A percentile compares a stretch with the other conserved stretches of the same genome.
Conservation (phyloP, 257 asterid species). For the Lavandula angustifolia region DNA sequence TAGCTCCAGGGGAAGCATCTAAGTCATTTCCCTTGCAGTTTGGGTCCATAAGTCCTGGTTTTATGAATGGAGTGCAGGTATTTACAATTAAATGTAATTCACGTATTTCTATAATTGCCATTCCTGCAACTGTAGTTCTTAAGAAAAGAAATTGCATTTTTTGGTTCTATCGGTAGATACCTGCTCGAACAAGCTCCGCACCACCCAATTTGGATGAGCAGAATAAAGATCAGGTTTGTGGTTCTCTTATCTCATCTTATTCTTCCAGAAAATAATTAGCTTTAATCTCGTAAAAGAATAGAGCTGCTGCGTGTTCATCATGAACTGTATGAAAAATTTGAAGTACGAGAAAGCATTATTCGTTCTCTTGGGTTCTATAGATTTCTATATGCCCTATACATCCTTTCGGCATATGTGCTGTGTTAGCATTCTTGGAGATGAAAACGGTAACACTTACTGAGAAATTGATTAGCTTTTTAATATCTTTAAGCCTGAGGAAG, state of each 20-base stretch:
- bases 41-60: constrained; percentile 74
- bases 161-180: constrained; percentile 51
- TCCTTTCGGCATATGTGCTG: constrained; percentile 1
- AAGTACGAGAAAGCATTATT: constrained; percentile 13
- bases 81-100: constrained; percentile 17
- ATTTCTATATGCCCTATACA: constrained; percentile 7
- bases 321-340: not conserved
- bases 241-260: constrained; percentile 9
- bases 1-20: constrained; percentile 62
- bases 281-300: constrained; percentile 6
- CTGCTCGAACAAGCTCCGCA: constrained; percentile 94
- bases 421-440: constrained; percentile 22
- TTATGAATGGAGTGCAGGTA: constrained; percentile 81
- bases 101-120: not conserved
- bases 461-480: not conserved
- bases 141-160: constrained; percentile 24
- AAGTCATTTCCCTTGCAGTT: constrained; percentile 67
- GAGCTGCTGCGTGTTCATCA: constrained; percentile 21
- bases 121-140: constrained; percentile 25
- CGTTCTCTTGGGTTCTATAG: not conserved
- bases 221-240: constrained; percentile 74
- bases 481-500: not conserved
- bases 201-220: constrained; percentile 95
- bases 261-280: constrained; percentile 9
- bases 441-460: constrained; percentile 13